A percentile compares a stretch with the other conserved stretches of the same genome.
Evolutionary conservation across 1,139 yeast genomes (phyloP).

Genomic region (Geotrichum cucujoidarum): DNA sequence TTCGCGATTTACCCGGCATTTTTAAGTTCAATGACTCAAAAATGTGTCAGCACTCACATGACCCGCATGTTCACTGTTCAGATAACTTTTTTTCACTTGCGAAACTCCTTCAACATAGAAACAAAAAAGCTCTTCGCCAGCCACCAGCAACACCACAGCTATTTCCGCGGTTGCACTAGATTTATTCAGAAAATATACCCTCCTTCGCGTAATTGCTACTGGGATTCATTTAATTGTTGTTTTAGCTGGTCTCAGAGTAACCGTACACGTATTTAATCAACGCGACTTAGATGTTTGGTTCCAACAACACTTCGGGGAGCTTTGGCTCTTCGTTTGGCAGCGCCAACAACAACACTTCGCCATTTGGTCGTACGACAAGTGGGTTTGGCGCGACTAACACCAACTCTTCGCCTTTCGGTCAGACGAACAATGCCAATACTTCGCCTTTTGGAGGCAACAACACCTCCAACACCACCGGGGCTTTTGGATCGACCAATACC

Average conservation of each 20-base stretch:
- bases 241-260: no score
- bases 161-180: no score
- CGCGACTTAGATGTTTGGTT: constrained; percentile 1
- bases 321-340: constrained; percentile 21
- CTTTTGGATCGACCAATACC: constrained; percentile 17
- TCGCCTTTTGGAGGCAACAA: constrained; percentile 33
- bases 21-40: no score
- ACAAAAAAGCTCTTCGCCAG: background rate
- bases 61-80: no score
- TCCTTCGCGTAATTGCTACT: background rate
- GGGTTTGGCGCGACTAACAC: constrained; percentile 18
- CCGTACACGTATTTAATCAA: no score
- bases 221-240: background rate
- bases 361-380: constrained; percentile 31
- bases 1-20: no score
- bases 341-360: constrained; percentile 25
- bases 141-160: background rate
- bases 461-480: constrained; percentile 7
- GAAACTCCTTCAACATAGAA: no score
- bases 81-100: no score
- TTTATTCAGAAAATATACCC: no score
- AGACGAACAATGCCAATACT: constrained; percentile 20
- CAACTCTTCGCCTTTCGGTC: constrained; percentile 41
- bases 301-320: constrained; percentile 20
- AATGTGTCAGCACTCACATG: no score